Base-by-base conservation (phyloP, 176 grass and related monocot species). In the Tillandsia leiboldiana region DNA sequence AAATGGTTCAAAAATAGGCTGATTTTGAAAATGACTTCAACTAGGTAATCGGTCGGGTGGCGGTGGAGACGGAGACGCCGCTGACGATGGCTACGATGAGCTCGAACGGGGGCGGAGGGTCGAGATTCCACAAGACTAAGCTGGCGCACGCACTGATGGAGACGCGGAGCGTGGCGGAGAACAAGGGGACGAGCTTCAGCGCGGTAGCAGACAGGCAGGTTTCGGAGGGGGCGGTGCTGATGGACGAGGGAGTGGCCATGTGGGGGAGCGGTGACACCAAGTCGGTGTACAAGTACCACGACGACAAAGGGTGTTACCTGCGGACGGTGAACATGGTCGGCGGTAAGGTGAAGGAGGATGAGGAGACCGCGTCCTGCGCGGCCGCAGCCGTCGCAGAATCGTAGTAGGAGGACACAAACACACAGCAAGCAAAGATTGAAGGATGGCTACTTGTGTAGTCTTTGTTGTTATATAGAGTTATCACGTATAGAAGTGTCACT, bases 121-220 rank as follows among this genome's bases (percentile, higher is more conserved):
- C 68, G 68, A 51, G 9, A 11, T 70, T 70, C 68, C 68, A 70
- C 68, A 70, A 70, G 68, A 70, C 68, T n/a, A 70, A 70, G 68
- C 49, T 70, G 49, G 2, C 10, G 11, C 68, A 70, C 49, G 20
- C 20, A 49, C 68, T 70, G 10, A 12, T 50, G 12, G 68, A 70
- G 68, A 70, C 68, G 68, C 18, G 68, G 49, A 70, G 68, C 23
- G 48, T 70, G 50, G 50, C 11, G 11, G 68, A 70, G 68, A 52
- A 52, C 49, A 70, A 53, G 50, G 20, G 20, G 11, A 13, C 68
- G 18, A 52, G 20, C 20, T 70, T 70, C 49, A 70, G 68, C 50
- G 3, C 68, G 17, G 20, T 70, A 8, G 3, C 68, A 3, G 68
- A 70, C 50, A 50, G 68, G 68, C 68, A 70, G 11, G 68, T 53